Conservation (phyloP, 2,329 filamentous ascomycete genomes). For the Stachybotrys echinatus region DNA sequence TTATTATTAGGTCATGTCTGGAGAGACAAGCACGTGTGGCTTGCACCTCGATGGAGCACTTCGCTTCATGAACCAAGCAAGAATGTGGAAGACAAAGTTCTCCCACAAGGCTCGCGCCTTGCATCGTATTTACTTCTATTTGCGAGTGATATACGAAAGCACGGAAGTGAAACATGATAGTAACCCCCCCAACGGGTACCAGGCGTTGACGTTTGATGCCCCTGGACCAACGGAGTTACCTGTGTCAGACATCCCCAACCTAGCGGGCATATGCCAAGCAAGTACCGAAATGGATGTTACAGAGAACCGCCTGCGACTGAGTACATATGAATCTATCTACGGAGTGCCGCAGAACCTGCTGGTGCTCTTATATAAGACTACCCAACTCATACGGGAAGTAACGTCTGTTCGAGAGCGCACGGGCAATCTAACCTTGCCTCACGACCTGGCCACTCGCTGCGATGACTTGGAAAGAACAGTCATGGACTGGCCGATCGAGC, state of each 20-base stretch:
- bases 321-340: conserved; percentile 10
- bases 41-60: conserved; percentile 14
- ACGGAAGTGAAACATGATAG: conserved; percentile 10
- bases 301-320: conserved; percentile 4
- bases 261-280: not conserved
- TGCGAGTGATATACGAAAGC: conserved; percentile 16
- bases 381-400: conserved; percentile 4
- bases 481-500: conserved; percentile 7
- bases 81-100: conserved; percentile 11
- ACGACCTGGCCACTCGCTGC: conserved; percentile 1
- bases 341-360: conserved; percentile 11
- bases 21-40: conserved; percentile 15
- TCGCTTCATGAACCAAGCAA: conserved; percentile 12
- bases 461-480: conserved; percentile 6
- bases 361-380: conserved; percentile 4
- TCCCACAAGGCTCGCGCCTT: conserved; percentile 11
- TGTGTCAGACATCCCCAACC: not conserved
- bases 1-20: conserved; percentile 15
- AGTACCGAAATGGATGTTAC: not conserved
- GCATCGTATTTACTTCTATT: conserved; percentile 18
- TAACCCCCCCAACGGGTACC: too few relatives aligned
- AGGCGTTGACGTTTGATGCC: not conserved
- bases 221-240: not conserved
- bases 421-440: not conserved
- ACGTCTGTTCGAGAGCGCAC: not conserved